Conservation (phyloP, 1,284 basidiomycete genomes). For the Marasmius sp. region DNA sequence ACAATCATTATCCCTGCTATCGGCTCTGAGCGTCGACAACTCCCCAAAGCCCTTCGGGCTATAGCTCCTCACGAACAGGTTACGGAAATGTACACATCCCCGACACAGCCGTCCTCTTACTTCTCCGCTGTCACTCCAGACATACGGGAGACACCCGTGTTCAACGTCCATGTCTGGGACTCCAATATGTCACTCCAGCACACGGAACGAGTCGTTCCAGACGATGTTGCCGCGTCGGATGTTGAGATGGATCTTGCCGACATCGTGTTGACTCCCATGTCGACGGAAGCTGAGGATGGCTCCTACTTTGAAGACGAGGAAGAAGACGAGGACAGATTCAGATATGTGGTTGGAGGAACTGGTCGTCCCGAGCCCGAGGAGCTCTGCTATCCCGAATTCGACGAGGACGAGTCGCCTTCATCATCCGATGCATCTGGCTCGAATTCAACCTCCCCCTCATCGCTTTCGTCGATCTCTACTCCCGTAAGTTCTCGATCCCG, state of each 20-base stretch:
- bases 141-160: neutral
- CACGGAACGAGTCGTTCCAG: neutral
- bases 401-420: neutral
- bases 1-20: constrained; percentile 18
- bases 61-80: neutral
- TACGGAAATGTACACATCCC: neutral
- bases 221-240: neutral
- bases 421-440: neutral
- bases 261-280: neutral
- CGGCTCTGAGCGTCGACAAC: neutral
- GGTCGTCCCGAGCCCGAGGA: neutral
- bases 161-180: neutral
- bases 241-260: neutral
- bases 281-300: neutral
- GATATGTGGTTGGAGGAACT: neutral
- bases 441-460: neutral
- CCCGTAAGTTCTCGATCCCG: neutral
- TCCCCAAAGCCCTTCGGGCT: neutral
- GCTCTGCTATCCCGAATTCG: neutral
- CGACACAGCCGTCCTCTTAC: constrained; percentile 6
- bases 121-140: constrained; percentile 11
- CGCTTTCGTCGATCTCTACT: neutral
- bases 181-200: neutral
- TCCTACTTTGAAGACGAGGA: neutral
- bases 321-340: neutral